A percentile compares a stretch with the other conserved stretches of the same genome.
These are phyloP conservation scores for Candida succiphila DNA, from an alignment of 805 yeast genomes.

Conservation along the genomic window DNA sequence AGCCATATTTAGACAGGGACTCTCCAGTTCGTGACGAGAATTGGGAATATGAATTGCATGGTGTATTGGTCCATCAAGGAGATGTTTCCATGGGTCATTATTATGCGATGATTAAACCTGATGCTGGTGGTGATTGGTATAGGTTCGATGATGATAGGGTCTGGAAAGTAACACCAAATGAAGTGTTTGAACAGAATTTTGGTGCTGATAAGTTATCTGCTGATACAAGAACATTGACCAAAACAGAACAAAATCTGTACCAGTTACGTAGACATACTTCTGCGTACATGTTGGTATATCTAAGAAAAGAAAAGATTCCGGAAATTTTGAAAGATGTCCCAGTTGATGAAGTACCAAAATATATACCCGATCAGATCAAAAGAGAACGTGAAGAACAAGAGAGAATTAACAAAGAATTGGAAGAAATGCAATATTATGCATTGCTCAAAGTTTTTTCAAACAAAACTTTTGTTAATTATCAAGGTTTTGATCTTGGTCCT, in stretches of 20 bases:
- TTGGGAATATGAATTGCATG: constrained; percentile 79
- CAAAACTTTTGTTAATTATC: constrained; percentile 43
- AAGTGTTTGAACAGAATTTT: constrained; percentile 86
- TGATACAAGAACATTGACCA: constrained; percentile 39
- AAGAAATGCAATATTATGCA: constrained; percentile 61
- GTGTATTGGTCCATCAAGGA: constrained; percentile 93
- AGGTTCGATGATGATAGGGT: constrained; percentile 95
- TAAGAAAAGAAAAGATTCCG: constrained; percentile 50
- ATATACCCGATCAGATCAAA: constrained; percentile 56
- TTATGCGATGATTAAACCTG: constrained; percentile 87
- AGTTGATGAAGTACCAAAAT: constrained; percentile 52
- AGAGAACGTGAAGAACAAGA: constrained; percentile 52
- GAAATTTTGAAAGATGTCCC: constrained; percentile 49
- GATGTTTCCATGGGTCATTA: constrained; percentile 95
- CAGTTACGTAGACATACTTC: constrained; percentile 75
- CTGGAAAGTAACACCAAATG: constrained; percentile 72
- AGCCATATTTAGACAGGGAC: constrained; percentile 64
- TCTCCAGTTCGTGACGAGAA: constrained; percentile 37
- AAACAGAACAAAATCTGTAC: constrained; percentile 54
- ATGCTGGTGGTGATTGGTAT: constrained; percentile 62
- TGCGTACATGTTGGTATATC: constrained; percentile 94
- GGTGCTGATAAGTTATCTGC: constrained; percentile 62
- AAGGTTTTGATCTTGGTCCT: constrained; percentile 72
- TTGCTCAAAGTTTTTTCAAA: constrained; percentile 47
- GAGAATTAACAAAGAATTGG: constrained; percentile 43